A percentile compares a stretch with the other conserved stretches of the same genome.
Evolutionary conservation across 164 flowering plant genomes (phyloP).

Genomic region (Macadamia tetraphylla): DNA sequence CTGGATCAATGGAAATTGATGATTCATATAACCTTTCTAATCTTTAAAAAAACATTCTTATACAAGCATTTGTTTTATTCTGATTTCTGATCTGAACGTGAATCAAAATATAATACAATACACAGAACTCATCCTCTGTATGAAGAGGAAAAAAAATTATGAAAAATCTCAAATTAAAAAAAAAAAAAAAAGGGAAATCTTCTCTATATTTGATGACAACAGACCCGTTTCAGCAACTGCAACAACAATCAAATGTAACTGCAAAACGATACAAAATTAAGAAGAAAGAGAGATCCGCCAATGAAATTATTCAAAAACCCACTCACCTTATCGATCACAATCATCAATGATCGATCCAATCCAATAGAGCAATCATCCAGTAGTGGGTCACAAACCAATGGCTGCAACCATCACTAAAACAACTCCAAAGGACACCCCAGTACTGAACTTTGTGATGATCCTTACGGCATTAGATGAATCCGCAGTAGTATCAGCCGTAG

Average conservation of each 20-base stretch:
- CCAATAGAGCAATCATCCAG: not conserved
- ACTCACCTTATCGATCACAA: not conserved
- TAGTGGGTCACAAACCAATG: conserved; percentile 1
- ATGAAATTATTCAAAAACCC: conserved; percentile 2
- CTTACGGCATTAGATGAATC: conserved; percentile 26
- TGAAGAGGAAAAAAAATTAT: too few species aligned
- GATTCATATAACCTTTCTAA: too few species aligned
- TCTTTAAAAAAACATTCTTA: too few species aligned
- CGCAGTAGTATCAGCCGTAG: too few species aligned
- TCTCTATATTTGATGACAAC: not conserved
- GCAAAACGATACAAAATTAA: not conserved
- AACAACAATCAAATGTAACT: not conserved
- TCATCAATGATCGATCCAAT: not conserved
- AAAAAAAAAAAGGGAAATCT: too few species aligned
- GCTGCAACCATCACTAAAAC: conserved; percentile 6
- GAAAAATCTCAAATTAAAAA: too few species aligned
- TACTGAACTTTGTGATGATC: not conserved
- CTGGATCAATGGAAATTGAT: too few species aligned
- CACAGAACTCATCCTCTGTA: too few species aligned
- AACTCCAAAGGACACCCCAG: conserved; percentile 5
- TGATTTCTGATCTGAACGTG: too few species aligned
- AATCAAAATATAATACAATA: too few species aligned
- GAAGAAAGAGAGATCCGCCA: not conserved
- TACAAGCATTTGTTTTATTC: too few species aligned
- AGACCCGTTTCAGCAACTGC: not conserved